Percentiles rank a stretch among this genome's conserved stretches.
Conservation (phyloP, 1,139 yeast genomes). For the Diutina siamensis region DNA sequence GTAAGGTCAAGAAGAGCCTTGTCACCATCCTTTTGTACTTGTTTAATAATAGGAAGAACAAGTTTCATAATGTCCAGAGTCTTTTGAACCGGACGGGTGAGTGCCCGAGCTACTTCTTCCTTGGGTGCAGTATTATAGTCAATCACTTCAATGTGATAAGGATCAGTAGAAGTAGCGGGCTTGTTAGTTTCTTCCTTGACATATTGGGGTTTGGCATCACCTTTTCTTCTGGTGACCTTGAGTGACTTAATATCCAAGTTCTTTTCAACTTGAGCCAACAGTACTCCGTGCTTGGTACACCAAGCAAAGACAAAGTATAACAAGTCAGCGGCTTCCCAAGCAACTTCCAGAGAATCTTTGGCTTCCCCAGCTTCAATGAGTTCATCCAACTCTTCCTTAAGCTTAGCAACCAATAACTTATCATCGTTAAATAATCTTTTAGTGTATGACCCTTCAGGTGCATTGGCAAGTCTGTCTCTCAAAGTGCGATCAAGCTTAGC, state of each 20-base stretch:
- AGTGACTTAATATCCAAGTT: slow-evolving; percentile 75
- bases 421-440: slow-evolving; percentile 76
- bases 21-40: slow-evolving; percentile 72
- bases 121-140: slow-evolving; percentile 31
- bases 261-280: slow-evolving; percentile 68
- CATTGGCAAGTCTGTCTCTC: slow-evolving; percentile 37
- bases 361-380: slow-evolving; percentile 70
- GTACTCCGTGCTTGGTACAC: slow-evolving; percentile 72
- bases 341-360: slow-evolving; percentile 41
- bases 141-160: slow-evolving; percentile 52
- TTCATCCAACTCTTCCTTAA: slow-evolving; percentile 94
- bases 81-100: slow-evolving; percentile 83
- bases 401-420: slow-evolving; percentile 66
- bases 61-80: slow-evolving; percentile 85
- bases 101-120: slow-evolving; percentile 41
- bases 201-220: slow-evolving; percentile 85
- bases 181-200: slow-evolving; percentile 12
- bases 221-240: slow-evolving; percentile 86
- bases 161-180: slow-evolving; percentile 12
- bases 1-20: slow-evolving; percentile 78
- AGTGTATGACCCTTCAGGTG: slow-evolving; percentile 91
- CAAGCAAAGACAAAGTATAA: slow-evolving; percentile 84
- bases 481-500: slow-evolving; percentile 57
- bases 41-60: slow-evolving; percentile 78
- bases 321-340: slow-evolving; percentile 97